Percentiles rank a stretch among this genome's conserved stretches.
Conservation (phyloP, 2,329 filamentous ascomycete genomes). For the Fusarium buharicum region DNA sequence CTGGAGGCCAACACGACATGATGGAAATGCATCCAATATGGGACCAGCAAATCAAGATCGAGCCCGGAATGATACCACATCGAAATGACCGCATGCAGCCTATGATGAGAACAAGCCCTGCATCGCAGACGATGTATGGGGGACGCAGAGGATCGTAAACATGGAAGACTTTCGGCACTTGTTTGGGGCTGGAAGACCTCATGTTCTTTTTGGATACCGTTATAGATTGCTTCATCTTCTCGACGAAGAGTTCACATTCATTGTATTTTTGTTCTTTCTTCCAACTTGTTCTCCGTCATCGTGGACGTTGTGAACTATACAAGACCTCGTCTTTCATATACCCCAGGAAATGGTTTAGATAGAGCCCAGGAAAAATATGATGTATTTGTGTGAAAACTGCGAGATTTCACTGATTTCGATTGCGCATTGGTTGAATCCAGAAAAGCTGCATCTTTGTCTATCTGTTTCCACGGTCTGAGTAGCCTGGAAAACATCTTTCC, state of each 20-base stretch:
- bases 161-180: slow-evolving; percentile 9
- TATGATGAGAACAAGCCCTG: slow-evolving; percentile 38
- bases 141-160: slow-evolving; percentile 38
- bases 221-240: slow-evolving; percentile 51
- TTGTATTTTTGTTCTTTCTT: slow-evolving; percentile 30
- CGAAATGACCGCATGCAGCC: slow-evolving; percentile 38
- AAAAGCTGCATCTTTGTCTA: neutral
- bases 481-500: neutral
- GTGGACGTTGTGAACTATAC: slow-evolving; percentile 21
- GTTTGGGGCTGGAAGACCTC: slow-evolving; percentile 8
- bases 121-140: slow-evolving; percentile 37
- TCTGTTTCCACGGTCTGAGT: neutral
- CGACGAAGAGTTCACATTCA: slow-evolving; percentile 47
- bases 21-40: slow-evolving; percentile 46
- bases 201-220: slow-evolving; percentile 22
- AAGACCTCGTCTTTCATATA: slow-evolving; percentile 39
- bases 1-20: slow-evolving; percentile 39
- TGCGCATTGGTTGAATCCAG: neutral
- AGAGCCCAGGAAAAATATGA: slow-evolving; percentile 19
- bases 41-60: slow-evolving; percentile 48
- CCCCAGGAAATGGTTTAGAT: slow-evolving; percentile 31
- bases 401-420: neutral
- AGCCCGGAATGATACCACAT: slow-evolving; percentile 37
- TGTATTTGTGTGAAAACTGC: slow-evolving; percentile 3
- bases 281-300: slow-evolving; percentile 13